A percentile compares a stretch with the other conserved stretches of the same genome.
Evolutionary conservation across 768 basidiomycete genomes (phyloP).

Genomic region (Solioccasus polychromus): DNA sequence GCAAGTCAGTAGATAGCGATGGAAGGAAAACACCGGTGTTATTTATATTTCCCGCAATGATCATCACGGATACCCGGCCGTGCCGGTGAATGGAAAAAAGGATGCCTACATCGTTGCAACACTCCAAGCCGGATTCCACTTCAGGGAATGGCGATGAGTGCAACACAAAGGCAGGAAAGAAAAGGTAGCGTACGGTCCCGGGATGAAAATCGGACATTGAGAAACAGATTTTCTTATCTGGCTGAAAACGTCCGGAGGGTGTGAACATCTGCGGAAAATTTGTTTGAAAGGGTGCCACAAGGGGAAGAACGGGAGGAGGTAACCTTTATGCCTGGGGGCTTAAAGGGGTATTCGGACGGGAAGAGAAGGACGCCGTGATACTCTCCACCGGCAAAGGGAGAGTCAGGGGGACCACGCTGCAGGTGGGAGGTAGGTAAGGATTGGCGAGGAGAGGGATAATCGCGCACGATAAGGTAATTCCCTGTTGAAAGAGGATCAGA

Average conservation of each 20-base stretch:
- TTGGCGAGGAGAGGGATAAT: slow-evolving; percentile 3
- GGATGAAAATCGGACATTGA: slow-evolving; percentile 97
- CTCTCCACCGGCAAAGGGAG: slow-evolving; percentile 88
- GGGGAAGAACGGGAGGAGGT: slow-evolving; percentile 11
- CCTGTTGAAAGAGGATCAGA: slow-evolving; percentile 45
- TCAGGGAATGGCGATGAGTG: not conserved
- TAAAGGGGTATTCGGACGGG: slow-evolving; percentile 94
- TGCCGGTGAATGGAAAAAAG: slow-evolving; percentile 1
- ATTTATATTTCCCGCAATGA: slow-evolving; percentile 13
- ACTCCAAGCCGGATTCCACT: slow-evolving; percentile 98
- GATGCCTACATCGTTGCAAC: slow-evolving; percentile 84
- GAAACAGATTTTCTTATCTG: slow-evolving; percentile 95
- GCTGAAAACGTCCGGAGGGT: slow-evolving; percentile 86
- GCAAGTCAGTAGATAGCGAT: slow-evolving; percentile 7
- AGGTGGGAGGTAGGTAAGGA: slow-evolving; percentile 1
- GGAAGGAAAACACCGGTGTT: slow-evolving; percentile 8
- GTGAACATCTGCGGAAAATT: slow-evolving; percentile 72
- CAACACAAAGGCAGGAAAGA: not conserved
- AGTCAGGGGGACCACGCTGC: slow-evolving; percentile 92
- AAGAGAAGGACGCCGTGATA: slow-evolving; percentile 92
- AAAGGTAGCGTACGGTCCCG: slow-evolving; percentile 61
- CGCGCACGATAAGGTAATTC: slow-evolving; percentile 89
- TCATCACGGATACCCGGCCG: slow-evolving; percentile 8
- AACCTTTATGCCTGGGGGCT: slow-evolving; percentile 95
- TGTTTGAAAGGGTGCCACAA: slow-evolving; percentile 6